phyloP scores from a whole-genome alignment of 345 rosid species.

The Hevea brasiliensis region DNA sequence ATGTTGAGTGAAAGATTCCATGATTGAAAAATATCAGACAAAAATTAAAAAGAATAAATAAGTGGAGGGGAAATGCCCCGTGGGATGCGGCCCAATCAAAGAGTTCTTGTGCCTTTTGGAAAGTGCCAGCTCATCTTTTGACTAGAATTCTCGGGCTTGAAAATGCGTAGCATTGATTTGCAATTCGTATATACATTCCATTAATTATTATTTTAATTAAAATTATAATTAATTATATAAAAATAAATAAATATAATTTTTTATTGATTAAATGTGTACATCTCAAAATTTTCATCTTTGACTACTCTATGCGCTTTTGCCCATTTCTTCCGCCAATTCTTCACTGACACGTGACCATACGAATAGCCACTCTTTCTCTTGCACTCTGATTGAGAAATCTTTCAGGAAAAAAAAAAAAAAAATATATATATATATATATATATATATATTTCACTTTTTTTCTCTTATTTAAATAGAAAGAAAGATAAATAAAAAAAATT shows the following conservation, averaged over 20 bases:
- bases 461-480: too few species aligned
- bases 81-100: conserved; percentile 13
- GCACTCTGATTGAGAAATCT: too few species aligned
- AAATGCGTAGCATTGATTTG: conserved; percentile 6
- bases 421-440: too few species aligned
- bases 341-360: not conserved
- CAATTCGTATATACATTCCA: too few species aligned
- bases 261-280: too few species aligned
- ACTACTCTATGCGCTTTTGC: not conserved
- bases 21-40: not conserved
- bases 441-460: too few species aligned
- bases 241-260: too few species aligned
- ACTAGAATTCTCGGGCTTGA: conserved; percentile 9
- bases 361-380: too few species aligned
- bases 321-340: not conserved
- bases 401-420: too few species aligned
- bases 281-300: conserved; percentile 9
- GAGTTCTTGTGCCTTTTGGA: conserved; percentile 4
- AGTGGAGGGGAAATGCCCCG: conserved; percentile 4
- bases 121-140: conserved; percentile 18
- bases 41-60: not conserved
- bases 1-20: conserved; percentile 12
- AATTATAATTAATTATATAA: too few species aligned
- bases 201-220: too few species aligned
- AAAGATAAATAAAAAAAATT: too few species aligned